A percentile compares a stretch with the other conserved stretches of the same genome.
Conservation (phyloP, 345 rosid genomes). For the Linum usitatissimum region DNA sequence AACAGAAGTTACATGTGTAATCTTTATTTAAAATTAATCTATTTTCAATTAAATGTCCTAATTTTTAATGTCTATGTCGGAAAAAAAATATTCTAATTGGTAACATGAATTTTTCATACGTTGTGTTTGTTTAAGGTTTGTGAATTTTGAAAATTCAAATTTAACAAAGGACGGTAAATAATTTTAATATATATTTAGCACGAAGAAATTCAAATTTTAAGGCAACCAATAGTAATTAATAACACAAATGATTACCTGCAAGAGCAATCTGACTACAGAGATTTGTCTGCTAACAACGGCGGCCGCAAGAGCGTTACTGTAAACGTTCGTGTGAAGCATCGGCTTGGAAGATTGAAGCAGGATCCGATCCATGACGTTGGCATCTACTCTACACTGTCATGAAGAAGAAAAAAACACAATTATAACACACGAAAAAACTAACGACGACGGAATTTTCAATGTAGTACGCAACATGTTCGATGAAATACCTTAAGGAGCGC, state of each 20-base stretch:
- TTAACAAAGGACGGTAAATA: no score
- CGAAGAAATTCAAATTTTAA: no score
- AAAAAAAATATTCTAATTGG: no score
- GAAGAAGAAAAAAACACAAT: not conserved
- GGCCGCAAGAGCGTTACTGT: constrained; percentile 25
- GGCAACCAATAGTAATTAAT: no score
- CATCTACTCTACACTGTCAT: constrained; percentile 25
- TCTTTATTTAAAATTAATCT: no score
- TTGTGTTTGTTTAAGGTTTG: no score
- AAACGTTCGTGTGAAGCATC: constrained; percentile 17
- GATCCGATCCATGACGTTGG: constrained; percentile 14
- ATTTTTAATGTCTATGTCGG: no score
- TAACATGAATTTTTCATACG: no score
- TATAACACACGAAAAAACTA: constrained; percentile 5
- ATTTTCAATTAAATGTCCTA: no score
- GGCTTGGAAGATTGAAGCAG: constrained; percentile 25
- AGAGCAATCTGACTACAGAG: constrained; percentile 16
- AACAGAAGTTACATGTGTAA: no score
- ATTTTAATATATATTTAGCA: no score
- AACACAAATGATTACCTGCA: constrained; percentile 14
- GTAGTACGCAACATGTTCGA: not conserved
- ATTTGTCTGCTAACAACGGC: constrained; percentile 20
- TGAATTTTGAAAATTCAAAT: no score
- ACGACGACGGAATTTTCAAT: not conserved
- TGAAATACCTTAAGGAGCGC: constrained; percentile 14